Conservation (phyloP, 164 flowering plant genomes). For the Paratinospora sagittata region DNA sequence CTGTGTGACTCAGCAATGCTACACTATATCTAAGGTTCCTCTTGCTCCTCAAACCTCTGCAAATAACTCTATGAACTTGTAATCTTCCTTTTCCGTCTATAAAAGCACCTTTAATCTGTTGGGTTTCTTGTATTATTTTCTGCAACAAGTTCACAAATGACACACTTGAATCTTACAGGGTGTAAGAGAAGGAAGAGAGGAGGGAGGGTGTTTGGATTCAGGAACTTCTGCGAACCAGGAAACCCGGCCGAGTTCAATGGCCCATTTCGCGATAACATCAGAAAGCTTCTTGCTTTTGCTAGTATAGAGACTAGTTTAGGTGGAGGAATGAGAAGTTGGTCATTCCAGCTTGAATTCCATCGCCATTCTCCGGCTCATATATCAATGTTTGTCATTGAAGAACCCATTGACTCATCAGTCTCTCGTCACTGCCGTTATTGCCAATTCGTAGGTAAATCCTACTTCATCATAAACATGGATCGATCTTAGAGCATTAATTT, state of each 20-base stretch:
- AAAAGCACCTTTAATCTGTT: too few species aligned
- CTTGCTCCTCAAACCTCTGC: too few species aligned
- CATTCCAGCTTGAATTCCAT: constrained; percentile 73
- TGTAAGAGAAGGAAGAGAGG: constrained; percentile 76
- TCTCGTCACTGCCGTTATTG: constrained; percentile 70
- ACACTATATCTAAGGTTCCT: too few species aligned
- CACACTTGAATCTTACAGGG: constrained; percentile 30
- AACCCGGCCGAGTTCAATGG: constrained; percentile 56
- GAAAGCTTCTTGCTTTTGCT: constrained; percentile 57
- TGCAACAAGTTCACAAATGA: constrained; percentile 16
- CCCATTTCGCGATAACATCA: constrained; percentile 55
- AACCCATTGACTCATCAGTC: constrained; percentile 41
- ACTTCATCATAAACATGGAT: too few species aligned
- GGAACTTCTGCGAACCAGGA: constrained; percentile 62
- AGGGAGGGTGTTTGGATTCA: constrained; percentile 60
- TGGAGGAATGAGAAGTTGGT: constrained; percentile 51
- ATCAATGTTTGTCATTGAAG: constrained; percentile 63
- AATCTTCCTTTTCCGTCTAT: too few species aligned
- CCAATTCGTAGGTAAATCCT: constrained; percentile 57
- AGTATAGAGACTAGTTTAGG: constrained; percentile 30
- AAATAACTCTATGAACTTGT: too few species aligned
- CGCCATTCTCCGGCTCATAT: constrained; percentile 55
- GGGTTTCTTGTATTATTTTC: too few species aligned
- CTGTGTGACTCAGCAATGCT: constrained; percentile 56
- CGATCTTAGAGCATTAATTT: too few species aligned